Evolutionary conservation across 768 basidiomycete genomes (phyloP).

Genomic region (Steccherinum ochraceum): DNA sequence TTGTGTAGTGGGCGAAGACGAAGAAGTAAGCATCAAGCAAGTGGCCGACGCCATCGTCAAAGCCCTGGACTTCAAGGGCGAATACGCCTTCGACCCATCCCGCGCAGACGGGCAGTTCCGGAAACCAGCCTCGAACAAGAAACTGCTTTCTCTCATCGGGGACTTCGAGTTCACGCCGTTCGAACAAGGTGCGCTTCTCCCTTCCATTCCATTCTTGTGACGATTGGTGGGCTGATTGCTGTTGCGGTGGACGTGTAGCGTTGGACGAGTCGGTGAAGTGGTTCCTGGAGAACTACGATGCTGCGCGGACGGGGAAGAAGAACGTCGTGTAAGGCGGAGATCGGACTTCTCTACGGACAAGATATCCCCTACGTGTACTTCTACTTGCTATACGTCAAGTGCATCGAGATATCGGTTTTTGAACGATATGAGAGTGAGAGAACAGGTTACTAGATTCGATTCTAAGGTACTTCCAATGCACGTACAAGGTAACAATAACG

Average conservation of each 20-base stretch:
- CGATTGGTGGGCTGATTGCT: constrained; percentile 47
- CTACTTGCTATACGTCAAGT: no score
- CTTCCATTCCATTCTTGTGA: background rate
- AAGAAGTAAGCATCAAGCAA: constrained; percentile 89
- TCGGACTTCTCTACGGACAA: background rate
- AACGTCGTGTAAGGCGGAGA: background rate
- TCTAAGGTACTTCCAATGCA: no score
- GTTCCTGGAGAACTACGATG: constrained; percentile 81
- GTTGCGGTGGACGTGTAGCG: constrained; percentile 66
- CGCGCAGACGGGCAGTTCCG: constrained; percentile 92
- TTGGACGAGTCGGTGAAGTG: constrained; percentile 75
- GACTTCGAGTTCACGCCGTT: constrained; percentile 92
- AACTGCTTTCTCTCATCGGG: constrained; percentile 69
- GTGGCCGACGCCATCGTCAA: constrained; percentile 90
- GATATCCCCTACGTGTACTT: no score
- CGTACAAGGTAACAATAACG: no score
- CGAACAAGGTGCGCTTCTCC: constrained; percentile 50
- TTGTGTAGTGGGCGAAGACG: constrained; percentile 75
- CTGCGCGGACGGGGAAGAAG: constrained; percentile 52
- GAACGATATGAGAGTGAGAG: no score
- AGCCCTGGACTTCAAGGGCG: constrained; percentile 71
- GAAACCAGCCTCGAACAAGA: constrained; percentile 93
- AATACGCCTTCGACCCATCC: constrained; percentile 75
- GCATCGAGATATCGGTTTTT: no score
- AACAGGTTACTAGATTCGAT: no score